Conservation (phyloP, 2,329 filamentous ascomycete genomes). For the Aspergillus ustus region DNA sequence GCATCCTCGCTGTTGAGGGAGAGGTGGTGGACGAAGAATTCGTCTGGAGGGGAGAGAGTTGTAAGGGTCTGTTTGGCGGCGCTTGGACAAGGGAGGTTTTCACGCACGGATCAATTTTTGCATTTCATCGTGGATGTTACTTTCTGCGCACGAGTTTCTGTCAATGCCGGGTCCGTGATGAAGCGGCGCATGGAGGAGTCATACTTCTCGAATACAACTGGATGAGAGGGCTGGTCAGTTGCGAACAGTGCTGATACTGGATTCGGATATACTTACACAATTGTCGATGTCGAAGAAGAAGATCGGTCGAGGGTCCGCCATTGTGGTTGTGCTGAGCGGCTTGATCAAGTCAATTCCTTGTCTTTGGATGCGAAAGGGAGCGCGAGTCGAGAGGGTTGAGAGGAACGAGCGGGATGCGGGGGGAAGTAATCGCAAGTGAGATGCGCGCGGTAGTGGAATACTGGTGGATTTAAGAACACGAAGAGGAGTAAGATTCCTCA, state of each 20-base stretch:
- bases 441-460: not conserved
- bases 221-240: conserved; percentile 19
- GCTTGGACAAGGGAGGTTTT: not conserved
- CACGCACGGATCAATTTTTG: conserved; percentile 70
- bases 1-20: conserved; percentile 77
- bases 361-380: conserved; percentile 19
- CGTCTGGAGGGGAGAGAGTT: conserved; percentile 45
- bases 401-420: conserved; percentile 2
- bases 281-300: conserved; percentile 97
- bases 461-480: not conserved
- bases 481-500: conserved; percentile 4
- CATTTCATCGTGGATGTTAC: conserved; percentile 88
- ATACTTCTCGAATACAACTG: conserved; percentile 83
- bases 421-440: not conserved
- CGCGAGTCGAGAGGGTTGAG: conserved; percentile 5
- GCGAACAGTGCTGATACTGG: not conserved
- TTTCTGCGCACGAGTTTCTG: conserved; percentile 53
- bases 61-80: not conserved
- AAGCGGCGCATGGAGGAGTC: conserved; percentile 27
- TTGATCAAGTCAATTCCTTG: conserved; percentile 27
- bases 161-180: not conserved
- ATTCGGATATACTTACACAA: conserved; percentile 62
- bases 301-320: conserved; percentile 54
- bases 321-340: conserved; percentile 24
- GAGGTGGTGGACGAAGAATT: conserved; percentile 71